A percentile compares a stretch with the other conserved stretches of the same genome.
Evolutionary conservation across 148 eudicot genomes (phyloP).

Genomic region (Polygonum aviculare): DNA sequence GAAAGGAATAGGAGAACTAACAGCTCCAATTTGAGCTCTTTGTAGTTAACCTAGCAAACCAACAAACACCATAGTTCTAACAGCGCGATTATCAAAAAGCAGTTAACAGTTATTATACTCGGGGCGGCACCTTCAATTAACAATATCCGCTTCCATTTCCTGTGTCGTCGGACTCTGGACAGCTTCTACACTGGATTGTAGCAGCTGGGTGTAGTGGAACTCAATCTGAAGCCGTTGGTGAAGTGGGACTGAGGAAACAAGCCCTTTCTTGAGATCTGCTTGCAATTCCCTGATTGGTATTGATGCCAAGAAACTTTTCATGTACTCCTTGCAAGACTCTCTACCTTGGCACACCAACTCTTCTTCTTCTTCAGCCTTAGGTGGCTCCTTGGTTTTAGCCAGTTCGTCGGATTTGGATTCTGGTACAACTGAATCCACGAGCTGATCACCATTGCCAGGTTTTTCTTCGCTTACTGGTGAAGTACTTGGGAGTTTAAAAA

Average conservation of each 20-base stretch:
- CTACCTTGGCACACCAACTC: constrained; percentile 59
- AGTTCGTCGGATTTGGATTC: constrained; percentile 6
- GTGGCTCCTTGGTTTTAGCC: constrained; percentile 7
- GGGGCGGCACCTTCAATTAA: neutral
- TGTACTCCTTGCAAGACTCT: constrained; percentile 83
- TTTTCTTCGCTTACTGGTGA: neutral
- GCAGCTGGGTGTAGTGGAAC: constrained; percentile 52
- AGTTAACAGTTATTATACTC: constrained; percentile 1
- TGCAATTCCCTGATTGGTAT: constrained; percentile 78
- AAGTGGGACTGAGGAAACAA: constrained; percentile 50
- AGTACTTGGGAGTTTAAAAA: constrained; percentile 27
- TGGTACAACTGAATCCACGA: neutral
- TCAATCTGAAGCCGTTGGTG: constrained; percentile 84
- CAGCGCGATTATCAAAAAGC: constrained; percentile 7
- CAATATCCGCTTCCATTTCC: constrained; percentile 9
- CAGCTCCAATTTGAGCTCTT: constrained; percentile 9
- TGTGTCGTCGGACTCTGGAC: neutral
- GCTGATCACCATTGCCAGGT: constrained; percentile 10
- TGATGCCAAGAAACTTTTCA: constrained; percentile 84
- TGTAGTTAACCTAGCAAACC: constrained; percentile 5
- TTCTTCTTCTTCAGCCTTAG: constrained; percentile 13
- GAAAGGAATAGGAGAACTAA: neutral
- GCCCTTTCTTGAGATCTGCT: constrained; percentile 79
- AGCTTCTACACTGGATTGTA: neutral
- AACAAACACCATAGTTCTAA: neutral